phyloP scores from a whole-genome alignment of 2,329 filamentous ascomycete species.

The Davidsoniella virescens region DNA sequence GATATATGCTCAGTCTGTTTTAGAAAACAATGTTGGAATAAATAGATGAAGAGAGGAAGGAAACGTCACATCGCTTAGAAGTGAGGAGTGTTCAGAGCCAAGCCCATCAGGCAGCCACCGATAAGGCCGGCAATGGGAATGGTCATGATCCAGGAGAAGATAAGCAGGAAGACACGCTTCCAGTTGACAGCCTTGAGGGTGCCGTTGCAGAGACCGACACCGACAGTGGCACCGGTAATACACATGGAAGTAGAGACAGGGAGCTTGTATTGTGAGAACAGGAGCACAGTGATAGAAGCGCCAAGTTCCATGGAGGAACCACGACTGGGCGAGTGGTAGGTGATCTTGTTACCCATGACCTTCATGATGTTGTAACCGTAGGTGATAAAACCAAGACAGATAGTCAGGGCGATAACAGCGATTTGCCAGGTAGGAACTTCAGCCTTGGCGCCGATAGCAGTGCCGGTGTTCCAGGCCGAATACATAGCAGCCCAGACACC shows the following conservation, averaged over 20 bases:
- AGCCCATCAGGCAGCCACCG: slow-evolving; percentile 25
- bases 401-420: slow-evolving; percentile 46
- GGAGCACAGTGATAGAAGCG: slow-evolving; percentile 57
- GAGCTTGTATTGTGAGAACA: slow-evolving; percentile 60
- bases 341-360: slow-evolving; percentile 71
- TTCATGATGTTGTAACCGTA: slow-evolving; percentile 81
- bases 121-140: slow-evolving; percentile 27
- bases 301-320: slow-evolving; percentile 65
- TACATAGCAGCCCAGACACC: slow-evolving; percentile 58
- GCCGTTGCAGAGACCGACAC: slow-evolving; percentile 63
- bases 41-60: not conserved
- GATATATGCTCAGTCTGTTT: not conserved
- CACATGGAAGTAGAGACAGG: slow-evolving; percentile 68
- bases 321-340: slow-evolving; percentile 44
- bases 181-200: slow-evolving; percentile 58
- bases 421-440: slow-evolving; percentile 61
- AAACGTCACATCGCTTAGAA: slow-evolving; percentile 2
- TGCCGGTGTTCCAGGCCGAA: slow-evolving; percentile 47
- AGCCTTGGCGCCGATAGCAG: slow-evolving; percentile 43
- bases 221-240: slow-evolving; percentile 64
- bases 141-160: slow-evolving; percentile 43
- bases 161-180: slow-evolving; percentile 51
- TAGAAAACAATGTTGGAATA: not conserved
- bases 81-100: slow-evolving; percentile 24
- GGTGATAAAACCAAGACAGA: slow-evolving; percentile 52